A percentile compares a stretch with the other conserved stretches of the same genome.
These are phyloP conservation scores for Aurifilum marmelostoma DNA, from an alignment of 2,329 filamentous ascomycete species.

Conservation along the genomic window DNA sequence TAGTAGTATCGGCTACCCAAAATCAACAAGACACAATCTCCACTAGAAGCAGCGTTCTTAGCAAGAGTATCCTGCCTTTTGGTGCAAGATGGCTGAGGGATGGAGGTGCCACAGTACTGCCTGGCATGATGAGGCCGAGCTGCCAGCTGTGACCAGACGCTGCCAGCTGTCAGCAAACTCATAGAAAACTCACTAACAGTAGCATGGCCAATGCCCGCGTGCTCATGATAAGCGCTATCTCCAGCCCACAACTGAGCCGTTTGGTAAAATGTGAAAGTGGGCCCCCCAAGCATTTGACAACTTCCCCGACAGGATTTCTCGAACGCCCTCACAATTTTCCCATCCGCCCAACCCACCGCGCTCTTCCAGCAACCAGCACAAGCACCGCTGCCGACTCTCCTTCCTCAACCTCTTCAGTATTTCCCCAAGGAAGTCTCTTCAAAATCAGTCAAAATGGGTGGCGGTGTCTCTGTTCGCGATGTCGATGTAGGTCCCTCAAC, in stretches of 20 bases:
- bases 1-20: too few relatives aligned
- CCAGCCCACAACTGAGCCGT: slow-evolving; percentile 5
- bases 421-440: slow-evolving; percentile 32
- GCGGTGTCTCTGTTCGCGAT: slow-evolving; percentile 82
- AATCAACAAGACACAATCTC: background rate
- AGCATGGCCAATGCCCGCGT: background rate
- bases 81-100: background rate
- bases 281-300: background rate
- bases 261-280: slow-evolving; percentile 7
- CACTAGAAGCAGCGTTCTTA: background rate
- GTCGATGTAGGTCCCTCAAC: slow-evolving; percentile 70
- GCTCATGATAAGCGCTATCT: background rate
- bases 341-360: slow-evolving; percentile 31
- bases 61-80: background rate
- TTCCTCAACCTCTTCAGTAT: slow-evolving; percentile 10
- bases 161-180: background rate
- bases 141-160: background rate
- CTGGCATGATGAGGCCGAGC: background rate
- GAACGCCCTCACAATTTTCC: slow-evolving; percentile 9
- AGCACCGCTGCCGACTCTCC: slow-evolving; percentile 46
- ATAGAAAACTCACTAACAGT: background rate
- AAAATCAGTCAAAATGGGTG: slow-evolving; percentile 64
- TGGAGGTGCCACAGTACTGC: background rate
- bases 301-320: background rate
- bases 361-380: slow-evolving; percentile 20